Percentiles rank a stretch among this genome's conserved stretches.
Conservation (phyloP, 164 flowering plant genomes). For the Akebia trifoliata region DNA sequence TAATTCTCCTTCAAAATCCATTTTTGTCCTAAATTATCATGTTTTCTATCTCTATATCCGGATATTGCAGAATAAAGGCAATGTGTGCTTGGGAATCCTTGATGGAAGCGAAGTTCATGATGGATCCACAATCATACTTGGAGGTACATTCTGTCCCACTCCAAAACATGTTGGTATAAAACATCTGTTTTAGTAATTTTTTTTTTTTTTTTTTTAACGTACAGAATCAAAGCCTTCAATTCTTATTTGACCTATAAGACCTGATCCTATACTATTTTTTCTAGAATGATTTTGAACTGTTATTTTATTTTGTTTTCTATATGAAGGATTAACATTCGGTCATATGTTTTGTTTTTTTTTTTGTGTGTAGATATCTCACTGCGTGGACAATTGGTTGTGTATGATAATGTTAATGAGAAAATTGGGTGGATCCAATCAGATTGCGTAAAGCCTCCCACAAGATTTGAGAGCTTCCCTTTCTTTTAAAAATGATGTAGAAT, state of each 20-base stretch:
- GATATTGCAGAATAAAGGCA: constrained; percentile 56
- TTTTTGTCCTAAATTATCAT: not conserved
- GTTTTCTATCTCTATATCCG: too few relatives aligned
- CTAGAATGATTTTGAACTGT: not conserved
- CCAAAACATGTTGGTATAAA: not conserved
- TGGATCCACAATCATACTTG: constrained; percentile 57
- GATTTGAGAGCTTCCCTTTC: constrained; percentile 26
- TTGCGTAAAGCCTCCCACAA: constrained; percentile 42
- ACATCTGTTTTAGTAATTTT: not conserved
- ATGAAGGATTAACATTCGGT: not conserved
- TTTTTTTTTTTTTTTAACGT: not conserved
- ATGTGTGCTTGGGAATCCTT: constrained; percentile 74
- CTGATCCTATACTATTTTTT: not conserved
- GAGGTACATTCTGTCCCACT: constrained; percentile 42
- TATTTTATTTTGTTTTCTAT: not conserved
- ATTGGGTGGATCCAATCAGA: constrained; percentile 67
- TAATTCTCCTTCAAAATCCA: not conserved
- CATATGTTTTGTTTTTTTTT: not conserved
- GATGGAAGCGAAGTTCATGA: constrained; percentile 66
- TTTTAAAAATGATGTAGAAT: not conserved
- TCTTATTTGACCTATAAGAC: not conserved
- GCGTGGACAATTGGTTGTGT: constrained; percentile 56
- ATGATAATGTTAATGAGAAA: constrained; percentile 56
- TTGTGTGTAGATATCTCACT: constrained; percentile 56
- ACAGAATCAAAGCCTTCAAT: not conserved